Base-by-base conservation (phyloP, 305 asterid species). In the Andrographis paniculata region DNA sequence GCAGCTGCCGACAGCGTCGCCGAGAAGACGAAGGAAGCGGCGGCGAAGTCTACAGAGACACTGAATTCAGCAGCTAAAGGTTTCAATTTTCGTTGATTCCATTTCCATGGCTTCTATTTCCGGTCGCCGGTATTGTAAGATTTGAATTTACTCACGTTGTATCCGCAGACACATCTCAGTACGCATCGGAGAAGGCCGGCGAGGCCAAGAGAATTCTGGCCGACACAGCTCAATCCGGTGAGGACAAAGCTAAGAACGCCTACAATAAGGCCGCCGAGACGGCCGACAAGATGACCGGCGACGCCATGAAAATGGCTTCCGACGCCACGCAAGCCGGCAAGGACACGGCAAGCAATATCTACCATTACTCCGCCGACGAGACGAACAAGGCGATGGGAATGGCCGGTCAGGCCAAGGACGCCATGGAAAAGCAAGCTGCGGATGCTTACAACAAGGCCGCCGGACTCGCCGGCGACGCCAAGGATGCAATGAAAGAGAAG, bases 41-140 rank as follows among this genome's bases (percentile, higher is more conserved):
- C 73, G 11, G 58, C 73, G 3, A 54, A 63, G 22, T 58, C 81
- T n/a, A 55, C 72, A n/a, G 75, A 63, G 18, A 18, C 64, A 1
- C 13, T 78, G 21, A 68, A 56, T 47, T 42, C 70, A 15, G 77
- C 79, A 13, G 73, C 77, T 55, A 5, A 47, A 23, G 82, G 82
- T 77, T 45, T 3, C 4, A 0, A 13, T 15, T 27, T 24, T 20
- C 20, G 2, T 24, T 14, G 6, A 5, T 31, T 31, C 12, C 2
- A 14, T 31, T 3, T 31, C 37, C 30, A 24, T 3, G 4, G 30
- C 4, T 3, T 24, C 30, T 3, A 24, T 24, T 8, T 3, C 4
- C 4, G 6, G 8, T 24, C 8, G 30, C 8, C 8, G 8, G 4
- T 24, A 31, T 31, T 31, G 8, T 1, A 3, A 5, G 12, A 15